Evolutionary conservation across 2,329 filamentous ascomycete species (phyloP), one percentile per base, ranked within the genome.

Genomic region (Penicillium decumbens): DNA sequence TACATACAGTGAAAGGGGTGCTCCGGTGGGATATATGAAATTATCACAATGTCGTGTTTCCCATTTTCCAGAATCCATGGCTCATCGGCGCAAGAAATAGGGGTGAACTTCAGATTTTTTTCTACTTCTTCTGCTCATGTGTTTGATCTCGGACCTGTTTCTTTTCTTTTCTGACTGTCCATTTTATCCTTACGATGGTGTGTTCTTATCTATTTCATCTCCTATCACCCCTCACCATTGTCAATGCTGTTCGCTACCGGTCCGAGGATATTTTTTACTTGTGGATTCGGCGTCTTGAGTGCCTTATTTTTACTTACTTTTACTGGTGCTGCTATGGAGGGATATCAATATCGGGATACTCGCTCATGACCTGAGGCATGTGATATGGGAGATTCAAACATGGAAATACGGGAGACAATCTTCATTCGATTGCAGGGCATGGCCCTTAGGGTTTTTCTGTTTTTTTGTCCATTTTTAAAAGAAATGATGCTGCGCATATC

Each of bases 1-100:
- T 71, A 68, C 68, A 70, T 69, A 69, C 57, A 61, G 62, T 62
- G 18, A 39, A 68, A 57, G 59, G 62, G 55, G 51, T 13, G 30
- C 58, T 54, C 54, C 53, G 58, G 59, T 56, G 60, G 58, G 65
- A 64, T 65, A 64, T 64, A 67, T 61, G 58, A 59, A 48, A 45
- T 61, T 58, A 60, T 52, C 55, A 51, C 55, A 51, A 54, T 58
- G 33, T 58, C 58, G 55, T 62, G 49, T 55, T 56, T 58, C 55
- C 46, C 54, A 51, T 54, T 55, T 49, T 54, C 60, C 56, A 63
- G 3, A 29, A 29, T 56, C 56, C 57, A 63, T 64, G 65, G 63
- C 62, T 64, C 60, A 52, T 23, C 62, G 66, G 67, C 66, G 66
- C 62, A 63, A 63, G 56, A 60, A 58, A 25, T 29, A 35, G 41